phyloP scores from a whole-genome alignment of 208 protist species.

The Leishmania guyanensis region DNA sequence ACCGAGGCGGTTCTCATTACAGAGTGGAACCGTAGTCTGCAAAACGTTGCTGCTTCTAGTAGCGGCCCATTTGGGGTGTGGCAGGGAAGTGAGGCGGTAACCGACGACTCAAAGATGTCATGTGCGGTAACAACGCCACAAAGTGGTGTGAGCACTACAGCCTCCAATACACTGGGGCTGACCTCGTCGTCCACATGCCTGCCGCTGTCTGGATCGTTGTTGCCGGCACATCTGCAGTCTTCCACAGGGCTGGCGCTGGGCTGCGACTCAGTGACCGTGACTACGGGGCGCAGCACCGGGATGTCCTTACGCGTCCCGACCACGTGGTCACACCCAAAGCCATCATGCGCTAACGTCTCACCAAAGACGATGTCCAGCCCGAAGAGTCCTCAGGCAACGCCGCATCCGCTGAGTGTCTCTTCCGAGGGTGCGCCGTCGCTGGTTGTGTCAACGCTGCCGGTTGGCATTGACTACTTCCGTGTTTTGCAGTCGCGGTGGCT shows the following conservation, averaged over 20 bases:
- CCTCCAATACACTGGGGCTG: neutral
- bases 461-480: constrained; percentile 57
- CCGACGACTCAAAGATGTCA: neutral
- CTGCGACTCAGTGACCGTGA: constrained; percentile 33
- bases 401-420: neutral
- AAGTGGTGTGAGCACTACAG: neutral
- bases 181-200: constrained; percentile 5
- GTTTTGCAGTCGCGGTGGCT: constrained; percentile 52
- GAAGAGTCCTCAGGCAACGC: constrained; percentile 1
- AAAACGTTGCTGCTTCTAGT: neutral
- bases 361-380: neutral
- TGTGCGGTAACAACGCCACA: neutral
- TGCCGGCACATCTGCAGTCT: neutral
- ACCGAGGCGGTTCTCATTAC: constrained; percentile 36
- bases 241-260: constrained; percentile 6
- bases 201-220: neutral
- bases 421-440: neutral
- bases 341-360: neutral
- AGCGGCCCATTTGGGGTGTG: neutral
- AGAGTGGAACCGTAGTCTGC: constrained; percentile 32
- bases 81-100: neutral
- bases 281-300: constrained; percentile 41
- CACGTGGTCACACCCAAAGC: constrained; percentile 11
- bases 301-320: constrained; percentile 30
- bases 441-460: constrained; percentile 33